Conservation (phyloP, 306 rosid species). For the Castanospermum australe region DNA sequence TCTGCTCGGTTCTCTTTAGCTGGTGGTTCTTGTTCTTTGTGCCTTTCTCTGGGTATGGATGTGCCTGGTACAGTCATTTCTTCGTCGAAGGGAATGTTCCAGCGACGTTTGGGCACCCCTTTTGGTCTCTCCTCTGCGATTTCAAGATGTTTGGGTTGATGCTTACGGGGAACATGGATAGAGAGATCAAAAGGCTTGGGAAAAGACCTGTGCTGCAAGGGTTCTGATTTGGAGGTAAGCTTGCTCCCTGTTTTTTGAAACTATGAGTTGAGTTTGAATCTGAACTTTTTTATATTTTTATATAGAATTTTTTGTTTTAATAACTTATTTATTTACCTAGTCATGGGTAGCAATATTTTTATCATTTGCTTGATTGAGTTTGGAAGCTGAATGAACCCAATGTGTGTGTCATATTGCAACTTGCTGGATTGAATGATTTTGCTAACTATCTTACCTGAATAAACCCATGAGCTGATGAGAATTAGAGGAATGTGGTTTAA, state of each 20-base stretch:
- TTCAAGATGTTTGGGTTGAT: slow-evolving; percentile 90
- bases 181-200: slow-evolving; percentile 97
- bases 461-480: not conserved
- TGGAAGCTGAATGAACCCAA: not conserved
- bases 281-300: not conserved
- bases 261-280: slow-evolving; percentile 31
- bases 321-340: not conserved
- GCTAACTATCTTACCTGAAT: not conserved
- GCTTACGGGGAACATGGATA: slow-evolving; percentile 93
- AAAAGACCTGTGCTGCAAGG: slow-evolving; percentile 86
- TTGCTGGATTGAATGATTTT: slow-evolving; percentile 16
- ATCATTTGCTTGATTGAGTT: not conserved
- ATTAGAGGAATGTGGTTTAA: not conserved
- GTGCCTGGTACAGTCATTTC: slow-evolving; percentile 98
- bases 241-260: slow-evolving; percentile 15
- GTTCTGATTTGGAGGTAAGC: slow-evolving; percentile 36
- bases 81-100: slow-evolving; percentile 88
- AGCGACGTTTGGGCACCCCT: slow-evolving; percentile 83
- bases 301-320: not conserved
- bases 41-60: slow-evolving; percentile 83
- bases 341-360: not conserved
- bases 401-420: not conserved
- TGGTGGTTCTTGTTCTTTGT: slow-evolving; percentile 85
- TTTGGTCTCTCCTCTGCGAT: slow-evolving; percentile 90
- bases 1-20: slow-evolving; percentile 58